Conservation (phyloP, 2,329 filamentous ascomycete genomes). For the Diaporthe australafricana region DNA sequence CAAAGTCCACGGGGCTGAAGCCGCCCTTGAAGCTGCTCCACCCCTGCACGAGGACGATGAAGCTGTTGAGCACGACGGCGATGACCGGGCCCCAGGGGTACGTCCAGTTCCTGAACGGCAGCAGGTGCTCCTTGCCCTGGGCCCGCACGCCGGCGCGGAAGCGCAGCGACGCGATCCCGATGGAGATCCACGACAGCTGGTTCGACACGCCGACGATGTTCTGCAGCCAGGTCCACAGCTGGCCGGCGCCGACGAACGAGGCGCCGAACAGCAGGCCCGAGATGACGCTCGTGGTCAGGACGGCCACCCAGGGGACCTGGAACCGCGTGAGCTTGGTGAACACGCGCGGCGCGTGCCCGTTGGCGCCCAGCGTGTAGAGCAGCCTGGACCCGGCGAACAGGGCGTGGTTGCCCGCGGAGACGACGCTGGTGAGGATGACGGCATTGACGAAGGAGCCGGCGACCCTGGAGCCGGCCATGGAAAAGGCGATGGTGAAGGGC, state of each 20-base stretch:
- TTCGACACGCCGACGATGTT: conserved; percentile 77
- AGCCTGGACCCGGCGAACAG: conserved; percentile 67
- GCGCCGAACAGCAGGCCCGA: conserved; percentile 72
- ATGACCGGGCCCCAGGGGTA: conserved; percentile 72
- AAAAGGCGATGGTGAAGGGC: conserved; percentile 76
- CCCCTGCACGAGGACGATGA: conserved; percentile 73
- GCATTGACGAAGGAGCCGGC: conserved; percentile 71
- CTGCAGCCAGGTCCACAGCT: conserved; percentile 75
- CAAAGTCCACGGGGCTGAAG: conserved; percentile 70
- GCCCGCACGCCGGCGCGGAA: conserved; percentile 68
- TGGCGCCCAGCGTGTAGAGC: conserved; percentile 66
- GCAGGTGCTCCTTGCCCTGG: conserved; percentile 70
- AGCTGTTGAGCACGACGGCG: conserved; percentile 66
- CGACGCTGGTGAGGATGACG: conserved; percentile 68
- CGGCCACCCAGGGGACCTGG: conserved; percentile 64
- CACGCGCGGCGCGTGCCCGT: conserved; percentile 66
- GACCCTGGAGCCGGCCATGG: conserved; percentile 64
- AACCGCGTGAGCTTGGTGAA: conserved; percentile 63
- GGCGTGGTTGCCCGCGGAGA: conserved; percentile 70
- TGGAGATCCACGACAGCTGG: conserved; percentile 74
- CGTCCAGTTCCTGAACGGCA: conserved; percentile 76
- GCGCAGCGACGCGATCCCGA: conserved; percentile 73
- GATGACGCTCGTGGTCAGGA: conserved; percentile 64
- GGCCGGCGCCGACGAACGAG: conserved; percentile 73
- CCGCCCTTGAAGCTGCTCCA: conserved; percentile 71